Evolutionary conservation across 805 yeast genomes (phyloP).

Genomic region (Diddensiella santjacobensis): DNA sequence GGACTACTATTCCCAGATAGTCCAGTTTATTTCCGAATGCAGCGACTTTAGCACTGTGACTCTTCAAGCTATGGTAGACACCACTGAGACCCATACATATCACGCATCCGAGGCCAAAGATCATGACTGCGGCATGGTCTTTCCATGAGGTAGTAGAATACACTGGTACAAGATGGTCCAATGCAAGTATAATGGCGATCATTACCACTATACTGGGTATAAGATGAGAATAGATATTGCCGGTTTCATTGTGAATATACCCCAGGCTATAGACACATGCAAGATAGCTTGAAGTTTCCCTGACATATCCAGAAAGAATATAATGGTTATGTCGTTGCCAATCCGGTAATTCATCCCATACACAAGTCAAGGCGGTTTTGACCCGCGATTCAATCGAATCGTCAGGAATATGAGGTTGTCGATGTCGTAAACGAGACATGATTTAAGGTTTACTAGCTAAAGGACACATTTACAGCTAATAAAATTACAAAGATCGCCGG

Average conservation of each 20-base stretch:
- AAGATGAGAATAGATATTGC: conserved; percentile 67
- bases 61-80: conserved; percentile 61
- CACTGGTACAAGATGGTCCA: conserved; percentile 24
- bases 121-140: conserved; percentile 49
- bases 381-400: not conserved
- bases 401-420: too few relatives aligned
- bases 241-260: conserved; percentile 66
- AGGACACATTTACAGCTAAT: too few relatives aligned
- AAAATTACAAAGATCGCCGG: too few relatives aligned
- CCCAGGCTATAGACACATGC: conserved; percentile 47
- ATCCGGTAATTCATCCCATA: conserved; percentile 55
- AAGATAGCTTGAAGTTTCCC: conserved; percentile 46
- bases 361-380: conserved; percentile 1
- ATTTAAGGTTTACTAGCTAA: too few relatives aligned
- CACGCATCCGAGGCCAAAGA: conserved; percentile 56
- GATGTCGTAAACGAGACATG: too few relatives aligned
- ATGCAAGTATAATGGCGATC: conserved; percentile 14
- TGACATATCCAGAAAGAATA: conserved; percentile 62
- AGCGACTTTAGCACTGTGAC: conserved; percentile 56
- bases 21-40: conserved; percentile 65
- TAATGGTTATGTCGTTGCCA: conserved; percentile 77
- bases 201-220: conserved; percentile 32
- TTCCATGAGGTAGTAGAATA: conserved; percentile 32
- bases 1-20: conserved; percentile 67
- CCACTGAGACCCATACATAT: conserved; percentile 61